Base-by-base conservation (phyloP, 768 basidiomycete species). In the Gloeophyllum trabeum region DNA sequence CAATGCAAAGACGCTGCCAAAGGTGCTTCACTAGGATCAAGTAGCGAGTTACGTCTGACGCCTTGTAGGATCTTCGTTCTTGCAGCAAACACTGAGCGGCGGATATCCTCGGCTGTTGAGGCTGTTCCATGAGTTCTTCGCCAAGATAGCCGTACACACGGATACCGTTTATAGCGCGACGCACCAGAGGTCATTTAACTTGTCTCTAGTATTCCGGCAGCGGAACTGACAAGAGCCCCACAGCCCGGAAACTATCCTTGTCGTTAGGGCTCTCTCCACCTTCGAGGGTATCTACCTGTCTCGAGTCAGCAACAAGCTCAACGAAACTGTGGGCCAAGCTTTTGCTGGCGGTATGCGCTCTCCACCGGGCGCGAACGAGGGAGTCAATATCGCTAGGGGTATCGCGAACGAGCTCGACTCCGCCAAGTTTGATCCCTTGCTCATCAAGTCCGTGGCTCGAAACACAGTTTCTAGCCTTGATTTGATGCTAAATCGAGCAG, bases 111-210 rank as follows among this genome's bases (percentile, higher is more conserved):
- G 76, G 39, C 67, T 99, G 2, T 59, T 99, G 6, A 75, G 96
- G 6, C 71, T 97, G 2, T 93, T 99, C 62, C 96, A 99, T 43
- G 91, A 92, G 30, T 96, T 99, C 63, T 99, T 99, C 57, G 79
- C 84, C 23, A 92, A 92, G 58, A 90, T 98, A 41, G 80, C 90
- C 2, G 84, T 94, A 7, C 88, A 97, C 55, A 96, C 96, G 1
- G 94, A 98, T 54, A 98, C 96, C 0, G 66, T 87, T 4, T 98
- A 98, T 57, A 81, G 77, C 0, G 76, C 81, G 41, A 69, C 75
- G 1, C 73, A 84, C 39, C 96, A 99, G 62, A 91, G 88, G 90
- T 87, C 16, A 32, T 32, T 32, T 16, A 32, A 32, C 16, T 32
- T 32, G 10, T 32, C 39, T 24, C 20, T 22, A 34, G 30, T 43